Percentiles rank a stretch among this genome's conserved stretches.
Evolutionary conservation across 768 basidiomycete species (phyloP).

Genomic region (Artomyces pyxidatus): DNA sequence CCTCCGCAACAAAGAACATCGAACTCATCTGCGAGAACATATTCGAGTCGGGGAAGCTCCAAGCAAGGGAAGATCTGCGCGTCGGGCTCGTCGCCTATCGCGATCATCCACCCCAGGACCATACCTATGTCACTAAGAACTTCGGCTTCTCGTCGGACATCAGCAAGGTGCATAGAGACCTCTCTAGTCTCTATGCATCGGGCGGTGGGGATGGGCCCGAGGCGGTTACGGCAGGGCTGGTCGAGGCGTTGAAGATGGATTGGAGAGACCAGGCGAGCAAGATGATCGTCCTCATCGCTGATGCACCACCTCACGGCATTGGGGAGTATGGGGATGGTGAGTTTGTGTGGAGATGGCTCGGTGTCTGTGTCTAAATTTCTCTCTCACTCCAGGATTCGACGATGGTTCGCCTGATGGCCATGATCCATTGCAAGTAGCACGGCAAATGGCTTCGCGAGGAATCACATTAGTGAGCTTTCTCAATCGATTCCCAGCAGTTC

Average conservation of each 20-base stretch:
- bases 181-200: slow-evolving; percentile 79
- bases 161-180: slow-evolving; percentile 72
- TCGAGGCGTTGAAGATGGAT: slow-evolving; percentile 80
- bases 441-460: slow-evolving; percentile 84
- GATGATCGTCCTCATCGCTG: slow-evolving; percentile 95
- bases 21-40: slow-evolving; percentile 92
- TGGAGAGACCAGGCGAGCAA: slow-evolving; percentile 87
- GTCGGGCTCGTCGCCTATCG: slow-evolving; percentile 93
- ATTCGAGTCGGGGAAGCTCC: slow-evolving; percentile 89
- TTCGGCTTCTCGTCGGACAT: slow-evolving; percentile 95
- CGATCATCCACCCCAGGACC: slow-evolving; percentile 96
- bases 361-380: slow-evolving; percentile 10
- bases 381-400: slow-evolving; percentile 60
- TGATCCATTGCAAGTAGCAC: slow-evolving; percentile 81
- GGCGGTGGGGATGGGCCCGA: slow-evolving; percentile 96
- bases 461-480: slow-evolving; percentile 69
- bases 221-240: slow-evolving; percentile 90
- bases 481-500: too few species aligned
- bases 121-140: slow-evolving; percentile 88
- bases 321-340: slow-evolving; percentile 94
- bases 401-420: slow-evolving; percentile 91
- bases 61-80: slow-evolving; percentile 77
- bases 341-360: slow-evolving; percentile 17
- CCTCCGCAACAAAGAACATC: slow-evolving; percentile 95
- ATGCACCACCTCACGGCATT: slow-evolving; percentile 96